Evolutionary conservation across 2,329 filamentous ascomycete genomes (phyloP).

Genomic region (Aspergillus pseudoglaucus): DNA sequence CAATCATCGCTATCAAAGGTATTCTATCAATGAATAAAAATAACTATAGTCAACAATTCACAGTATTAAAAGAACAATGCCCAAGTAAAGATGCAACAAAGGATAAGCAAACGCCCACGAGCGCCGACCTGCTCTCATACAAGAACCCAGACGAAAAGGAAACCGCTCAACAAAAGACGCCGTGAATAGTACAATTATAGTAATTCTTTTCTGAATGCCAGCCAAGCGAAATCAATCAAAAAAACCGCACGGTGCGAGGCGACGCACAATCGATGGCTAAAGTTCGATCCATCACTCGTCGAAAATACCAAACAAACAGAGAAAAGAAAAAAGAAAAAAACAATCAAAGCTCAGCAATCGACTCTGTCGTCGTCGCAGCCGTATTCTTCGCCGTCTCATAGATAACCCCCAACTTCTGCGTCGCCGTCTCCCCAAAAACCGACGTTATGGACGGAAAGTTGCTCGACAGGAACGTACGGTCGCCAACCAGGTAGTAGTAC

Average conservation of each 20-base stretch:
- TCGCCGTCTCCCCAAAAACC: conserved; percentile 25
- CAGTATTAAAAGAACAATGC: neutral
- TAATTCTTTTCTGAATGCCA: neutral
- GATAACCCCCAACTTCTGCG: conserved; percentile 39
- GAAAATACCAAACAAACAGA: neutral
- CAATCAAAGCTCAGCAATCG: conserved; percentile 28
- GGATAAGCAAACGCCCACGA: neutral
- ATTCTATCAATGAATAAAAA: conserved; percentile 3
- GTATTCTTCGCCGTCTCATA: conserved; percentile 43
- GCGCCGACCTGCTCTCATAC: neutral
- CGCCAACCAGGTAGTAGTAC: conserved; percentile 92
- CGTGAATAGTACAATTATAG: neutral
- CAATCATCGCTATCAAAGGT: conserved; percentile 1
- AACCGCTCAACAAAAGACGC: conserved; percentile 4
- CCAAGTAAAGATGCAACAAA: neutral
- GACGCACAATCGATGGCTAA: neutral
- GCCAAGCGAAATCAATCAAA: neutral
- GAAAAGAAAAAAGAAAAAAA: neutral
- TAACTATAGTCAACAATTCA: neutral
- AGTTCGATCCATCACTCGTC: neutral
- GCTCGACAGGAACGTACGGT: conserved; percentile 41
- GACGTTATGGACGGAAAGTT: conserved; percentile 27
- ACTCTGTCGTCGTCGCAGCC: conserved; percentile 28
- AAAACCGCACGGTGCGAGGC: neutral
- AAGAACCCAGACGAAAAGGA: conserved; percentile 5